Evolutionary conservation across 352 stramenopile genomes (phyloP).

Genomic region (Stephanocyclus meneghinianus): DNA sequence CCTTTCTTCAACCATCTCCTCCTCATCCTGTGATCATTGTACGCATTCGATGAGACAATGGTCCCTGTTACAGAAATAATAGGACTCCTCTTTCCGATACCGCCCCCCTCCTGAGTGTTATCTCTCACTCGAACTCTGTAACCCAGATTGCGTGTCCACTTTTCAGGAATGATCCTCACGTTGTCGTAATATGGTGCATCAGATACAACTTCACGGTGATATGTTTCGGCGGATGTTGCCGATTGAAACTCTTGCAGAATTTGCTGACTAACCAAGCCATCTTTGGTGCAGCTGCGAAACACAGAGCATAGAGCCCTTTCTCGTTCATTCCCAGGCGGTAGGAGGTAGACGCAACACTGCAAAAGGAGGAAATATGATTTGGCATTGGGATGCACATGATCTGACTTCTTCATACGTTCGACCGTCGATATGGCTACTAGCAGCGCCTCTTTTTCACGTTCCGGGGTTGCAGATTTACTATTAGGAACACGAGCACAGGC

Average conservation of each 20-base stretch:
- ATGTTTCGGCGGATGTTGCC: conserved; percentile 28
- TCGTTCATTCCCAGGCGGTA: conserved; percentile 36
- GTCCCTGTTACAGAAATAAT: conserved; percentile 52
- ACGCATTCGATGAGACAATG: conserved; percentile 44
- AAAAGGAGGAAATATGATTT: conserved; percentile 48
- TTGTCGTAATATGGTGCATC: conserved; percentile 41
- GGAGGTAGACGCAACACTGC: conserved; percentile 34
- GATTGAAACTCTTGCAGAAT: conserved; percentile 51
- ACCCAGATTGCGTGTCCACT: conserved; percentile 53
- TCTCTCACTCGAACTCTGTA: conserved; percentile 40
- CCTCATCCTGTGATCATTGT: conserved; percentile 56
- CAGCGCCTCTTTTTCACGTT: conserved; percentile 40
- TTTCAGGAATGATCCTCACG: conserved; percentile 43
- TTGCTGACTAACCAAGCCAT: conserved; percentile 47
- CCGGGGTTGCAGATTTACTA: conserved; percentile 14
- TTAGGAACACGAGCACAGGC: conserved; percentile 30
- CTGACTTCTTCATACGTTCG: conserved; percentile 49
- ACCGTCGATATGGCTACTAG: conserved; percentile 50
- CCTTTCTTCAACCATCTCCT: conserved; percentile 49
- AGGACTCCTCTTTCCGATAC: conserved; percentile 38
- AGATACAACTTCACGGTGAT: conserved; percentile 49
- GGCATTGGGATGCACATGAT: conserved; percentile 29
- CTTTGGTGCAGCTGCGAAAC: conserved; percentile 51
- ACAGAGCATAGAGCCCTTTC: conserved; percentile 50
- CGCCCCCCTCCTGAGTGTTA: conserved; percentile 13